These are phyloP conservation scores for Przewalskia tangutica DNA, from an alignment of 257 asterid genomes.

Conservation along the genomic window DNA sequence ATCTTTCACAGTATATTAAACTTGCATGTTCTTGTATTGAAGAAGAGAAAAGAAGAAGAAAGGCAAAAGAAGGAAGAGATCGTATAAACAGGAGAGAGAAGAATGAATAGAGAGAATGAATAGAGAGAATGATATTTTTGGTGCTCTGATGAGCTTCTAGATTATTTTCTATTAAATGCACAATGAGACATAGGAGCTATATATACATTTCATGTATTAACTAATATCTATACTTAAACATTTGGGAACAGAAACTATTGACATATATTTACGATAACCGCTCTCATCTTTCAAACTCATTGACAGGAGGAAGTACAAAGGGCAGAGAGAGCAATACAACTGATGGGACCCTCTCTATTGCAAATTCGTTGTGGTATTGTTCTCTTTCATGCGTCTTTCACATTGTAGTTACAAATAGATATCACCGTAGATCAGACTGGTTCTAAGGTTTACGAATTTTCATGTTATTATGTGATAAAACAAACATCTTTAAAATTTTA, in stretches of 20 bases:
- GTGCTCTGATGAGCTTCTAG: too few species aligned
- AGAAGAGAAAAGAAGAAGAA: too few species aligned
- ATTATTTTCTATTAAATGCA: too few species aligned
- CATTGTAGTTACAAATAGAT: background rate
- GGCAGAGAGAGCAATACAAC: conserved; percentile 69
- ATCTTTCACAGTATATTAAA: too few species aligned
- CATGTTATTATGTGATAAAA: background rate
- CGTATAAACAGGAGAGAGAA: too few species aligned
- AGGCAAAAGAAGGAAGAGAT: too few species aligned
- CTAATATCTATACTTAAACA: too few species aligned
- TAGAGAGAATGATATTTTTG: too few species aligned
- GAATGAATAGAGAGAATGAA: too few species aligned
- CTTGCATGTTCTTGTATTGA: too few species aligned
- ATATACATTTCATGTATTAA: too few species aligned
- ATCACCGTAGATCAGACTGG: background rate
- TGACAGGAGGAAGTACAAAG: conserved; percentile 73
- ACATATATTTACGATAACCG: background rate
- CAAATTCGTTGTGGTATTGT: conserved; percentile 57
- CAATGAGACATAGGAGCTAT: too few species aligned
- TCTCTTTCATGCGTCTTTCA: background rate
- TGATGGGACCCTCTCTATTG: conserved; percentile 83
- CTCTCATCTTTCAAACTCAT: background rate
- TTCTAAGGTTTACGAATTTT: background rate
- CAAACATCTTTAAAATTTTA: background rate
- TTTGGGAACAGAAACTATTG: background rate